Base-by-base conservation (phyloP, 73 alveolate genomes). In the Urostyla sp. region DNA sequence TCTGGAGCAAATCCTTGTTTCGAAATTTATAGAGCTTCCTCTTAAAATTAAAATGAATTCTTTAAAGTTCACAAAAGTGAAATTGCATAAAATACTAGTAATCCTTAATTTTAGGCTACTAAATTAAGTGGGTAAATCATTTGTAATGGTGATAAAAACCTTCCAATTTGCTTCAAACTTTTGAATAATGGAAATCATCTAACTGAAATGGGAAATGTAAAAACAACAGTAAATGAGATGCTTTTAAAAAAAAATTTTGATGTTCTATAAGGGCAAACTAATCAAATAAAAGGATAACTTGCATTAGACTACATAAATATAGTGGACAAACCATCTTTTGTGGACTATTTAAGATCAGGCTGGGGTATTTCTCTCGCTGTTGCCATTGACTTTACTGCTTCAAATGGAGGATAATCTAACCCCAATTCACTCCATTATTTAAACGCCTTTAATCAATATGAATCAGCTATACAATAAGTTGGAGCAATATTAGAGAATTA, bases 381-480 rank as follows among this genome's bases (percentile, higher is more conserved):
- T 60, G 98, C 96, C 36, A 89, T 92, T 28, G 98, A 92, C 60
- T 92, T 77, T 55, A 92, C 98, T 11, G 96, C 87, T 4, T 85
- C 95, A 40, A 92, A 92, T 67, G 96, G 96, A 10, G 80, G 66
- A 34, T 73, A 66, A 27, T 36, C 72, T 36, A 50, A 80, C 46
- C 20, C 57, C 48, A 45, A 72, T 36, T 86, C 94, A 8, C 85
- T 84, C 31, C 98, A 92, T 38, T 59, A 43, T 31, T 15, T 55
- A 8, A 83, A 55, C 5, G 83, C 10, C 11, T 49, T 48, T 45
- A 69, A 69, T 48, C 38, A 69, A 30, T 69, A 69, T 69, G 87
- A 84, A 55, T 24, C 66, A 32, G 96, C 96, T n/a, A 90, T 90
- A 0, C 0, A 18, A 13, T 30, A 67, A 1, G 84, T 88, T 37